Base-by-base conservation (phyloP, 306 rosid species). In the Cajanus cajan region DNA sequence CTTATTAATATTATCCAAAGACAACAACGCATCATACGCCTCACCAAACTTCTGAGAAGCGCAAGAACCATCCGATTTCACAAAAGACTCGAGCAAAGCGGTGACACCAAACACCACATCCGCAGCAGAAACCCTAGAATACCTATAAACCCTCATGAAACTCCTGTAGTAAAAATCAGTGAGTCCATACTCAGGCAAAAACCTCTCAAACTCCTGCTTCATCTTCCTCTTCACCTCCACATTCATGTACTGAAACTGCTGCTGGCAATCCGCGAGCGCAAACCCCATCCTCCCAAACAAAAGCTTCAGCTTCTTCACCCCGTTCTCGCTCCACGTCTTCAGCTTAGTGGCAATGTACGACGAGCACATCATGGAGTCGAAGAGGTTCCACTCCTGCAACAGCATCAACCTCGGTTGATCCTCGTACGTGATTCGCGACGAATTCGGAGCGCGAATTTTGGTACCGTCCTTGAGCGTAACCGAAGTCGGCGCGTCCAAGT, bases 41-140 rank as follows among this genome's bases (percentile, higher is more conserved):
- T 84, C 89, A 5, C 92, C 90, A 31, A 91, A 95, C 75, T 95
- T 94, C 80, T 82, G 89, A 25, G 97, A 91, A 74, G 94, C 98
- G 85, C 96, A 86, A 24, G 96, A 85, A 25, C 96, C 96, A 71
- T 90, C 96, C 0, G 98, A 75, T 76, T 82, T 88, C 57, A 87
- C 90, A 74, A 87, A 95, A 7, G 98, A 95, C 61, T 95, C 99
- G 1, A 95, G 93, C 88, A 93, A 77, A 0, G 99, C 99, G 13
- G 99, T 95, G 21, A 95, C 97, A 5, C 99, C 99, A 63, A 87
- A 93, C n/a, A 95, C 99, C 63, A 95, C 98, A 83, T 95, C 99
- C 13, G 99, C 99, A 19, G 99, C 99, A 7, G 99, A 93, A 10
- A 95, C 89, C 80, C 80, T 95, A 15, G 98, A 93, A 76, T 95